Conservation (phyloP, 2,329 filamentous ascomycete genomes). For the Botrytis medusae region DNA sequence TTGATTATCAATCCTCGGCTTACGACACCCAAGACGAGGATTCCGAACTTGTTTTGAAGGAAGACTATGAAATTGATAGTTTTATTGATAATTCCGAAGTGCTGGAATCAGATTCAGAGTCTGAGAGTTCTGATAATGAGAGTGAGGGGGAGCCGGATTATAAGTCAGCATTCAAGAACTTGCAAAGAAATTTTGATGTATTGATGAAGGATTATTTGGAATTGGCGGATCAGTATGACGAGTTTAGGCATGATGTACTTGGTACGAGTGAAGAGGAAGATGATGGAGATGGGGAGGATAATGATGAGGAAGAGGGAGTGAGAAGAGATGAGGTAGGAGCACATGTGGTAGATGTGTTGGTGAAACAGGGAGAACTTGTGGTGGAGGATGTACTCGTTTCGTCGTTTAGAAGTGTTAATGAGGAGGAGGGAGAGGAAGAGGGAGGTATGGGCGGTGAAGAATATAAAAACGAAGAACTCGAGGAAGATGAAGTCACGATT, state of each 20-base stretch:
- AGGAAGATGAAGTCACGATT: background rate
- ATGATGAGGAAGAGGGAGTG: background rate
- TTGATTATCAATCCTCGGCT: conserved; percentile 35
- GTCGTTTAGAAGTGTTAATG: background rate
- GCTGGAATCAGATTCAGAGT: conserved; percentile 21
- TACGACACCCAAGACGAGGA: conserved; percentile 36
- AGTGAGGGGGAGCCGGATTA: background rate
- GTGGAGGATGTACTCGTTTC: background rate
- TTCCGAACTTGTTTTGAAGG: conserved; percentile 17
- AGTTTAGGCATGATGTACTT: background rate
- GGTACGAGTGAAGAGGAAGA: background rate
- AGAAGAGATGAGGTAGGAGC: background rate
- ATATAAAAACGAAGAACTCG: background rate
- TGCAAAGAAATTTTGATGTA: background rate
- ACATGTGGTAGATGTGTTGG: background rate
- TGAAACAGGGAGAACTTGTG: background rate
- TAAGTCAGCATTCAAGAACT: background rate
- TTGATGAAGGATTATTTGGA: background rate
- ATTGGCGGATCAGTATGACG: background rate
- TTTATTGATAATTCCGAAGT: conserved; percentile 32
- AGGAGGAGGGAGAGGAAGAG: background rate
- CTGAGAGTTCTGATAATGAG: background rate
- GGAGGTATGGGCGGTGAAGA: background rate
- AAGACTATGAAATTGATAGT: conserved; percentile 35
- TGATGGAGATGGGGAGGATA: background rate